These are phyloP conservation scores for Cladosporium austrohemisphaericum DNA, from an alignment of 2,329 filamentous ascomycete genomes.

Conservation along the genomic window DNA sequence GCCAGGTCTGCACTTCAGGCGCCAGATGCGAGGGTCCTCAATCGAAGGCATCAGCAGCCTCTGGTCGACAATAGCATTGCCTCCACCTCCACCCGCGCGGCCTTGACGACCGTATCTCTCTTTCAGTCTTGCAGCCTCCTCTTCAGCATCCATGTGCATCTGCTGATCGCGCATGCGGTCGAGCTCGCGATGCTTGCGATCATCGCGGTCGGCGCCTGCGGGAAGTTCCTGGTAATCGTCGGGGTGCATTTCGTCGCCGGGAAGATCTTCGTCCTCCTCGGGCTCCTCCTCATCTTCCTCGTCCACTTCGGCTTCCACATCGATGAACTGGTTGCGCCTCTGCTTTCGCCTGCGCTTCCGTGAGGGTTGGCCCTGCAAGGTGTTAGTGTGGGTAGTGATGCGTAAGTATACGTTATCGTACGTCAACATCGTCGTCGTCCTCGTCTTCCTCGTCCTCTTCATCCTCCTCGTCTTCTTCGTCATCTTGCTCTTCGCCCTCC, in stretches of 20 bases:
- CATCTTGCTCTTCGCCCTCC: slow-evolving; percentile 51
- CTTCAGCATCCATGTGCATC: slow-evolving; percentile 85
- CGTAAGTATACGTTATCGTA: neutral
- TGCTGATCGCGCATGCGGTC: slow-evolving; percentile 87
- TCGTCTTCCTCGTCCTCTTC: slow-evolving; percentile 28
- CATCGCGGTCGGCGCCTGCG: slow-evolving; percentile 75
- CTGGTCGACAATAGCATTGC: slow-evolving; percentile 76
- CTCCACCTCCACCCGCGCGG: slow-evolving; percentile 58
- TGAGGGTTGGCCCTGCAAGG: slow-evolving; percentile 60
- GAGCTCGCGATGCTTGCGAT: slow-evolving; percentile 87
- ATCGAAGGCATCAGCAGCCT: slow-evolving; percentile 85
- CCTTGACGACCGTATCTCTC: slow-evolving; percentile 79
- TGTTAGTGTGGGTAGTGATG: slow-evolving; percentile 16
- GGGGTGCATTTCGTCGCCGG: slow-evolving; percentile 81
- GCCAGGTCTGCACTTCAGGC: slow-evolving; percentile 85
- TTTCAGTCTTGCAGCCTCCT: slow-evolving; percentile 80
- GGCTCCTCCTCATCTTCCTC: slow-evolving; percentile 84
- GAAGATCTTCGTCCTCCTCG: slow-evolving; percentile 84
- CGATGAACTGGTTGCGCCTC: slow-evolving; percentile 81
- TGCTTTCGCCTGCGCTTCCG: slow-evolving; percentile 75
- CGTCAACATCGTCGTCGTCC: slow-evolving; percentile 21
- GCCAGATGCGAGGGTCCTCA: slow-evolving; percentile 94
- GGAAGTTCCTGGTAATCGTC: slow-evolving; percentile 78
- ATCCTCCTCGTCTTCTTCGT: slow-evolving; percentile 30
- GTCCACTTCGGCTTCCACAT: slow-evolving; percentile 97